These are phyloP conservation scores for Saccharomycopsis sp. DNA, from an alignment of 805 yeast genomes.

Conservation along the genomic window DNA sequence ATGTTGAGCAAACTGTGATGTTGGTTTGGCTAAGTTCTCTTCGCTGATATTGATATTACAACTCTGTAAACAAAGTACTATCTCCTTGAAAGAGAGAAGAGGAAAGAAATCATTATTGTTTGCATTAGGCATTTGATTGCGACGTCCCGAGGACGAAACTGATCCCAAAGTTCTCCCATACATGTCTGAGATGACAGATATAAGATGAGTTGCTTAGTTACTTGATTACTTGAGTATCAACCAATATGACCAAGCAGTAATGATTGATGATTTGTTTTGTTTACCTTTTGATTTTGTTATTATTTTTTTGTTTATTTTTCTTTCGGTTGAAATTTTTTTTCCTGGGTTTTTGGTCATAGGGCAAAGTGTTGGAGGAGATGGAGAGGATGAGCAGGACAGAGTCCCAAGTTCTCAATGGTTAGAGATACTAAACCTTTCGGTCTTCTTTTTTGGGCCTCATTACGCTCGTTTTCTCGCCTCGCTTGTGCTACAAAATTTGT, in stretches of 20 bases:
- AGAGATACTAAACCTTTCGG: no score
- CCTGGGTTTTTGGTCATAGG: no score
- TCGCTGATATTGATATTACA: slow-evolving; percentile 58
- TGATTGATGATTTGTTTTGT: not conserved
- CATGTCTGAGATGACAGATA: not conserved
- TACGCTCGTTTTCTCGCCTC: no score
- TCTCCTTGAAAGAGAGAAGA: slow-evolving; percentile 50
- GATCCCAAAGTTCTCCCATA: not conserved
- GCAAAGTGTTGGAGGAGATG: no score
- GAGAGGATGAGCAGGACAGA: not conserved
- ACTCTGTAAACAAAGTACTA: slow-evolving; percentile 51
- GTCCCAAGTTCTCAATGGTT: no score
- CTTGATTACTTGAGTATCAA: no score
- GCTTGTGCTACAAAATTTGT: no score
- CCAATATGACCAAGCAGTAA: not conserved
- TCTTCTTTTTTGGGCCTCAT: no score
- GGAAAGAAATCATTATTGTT: slow-evolving; percentile 49
- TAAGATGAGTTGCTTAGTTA: no score
- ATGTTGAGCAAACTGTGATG: slow-evolving; percentile 29
- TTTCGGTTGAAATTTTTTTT: no score
- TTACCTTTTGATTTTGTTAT: not conserved
- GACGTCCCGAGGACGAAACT: not conserved
- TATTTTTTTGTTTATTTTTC: not conserved
- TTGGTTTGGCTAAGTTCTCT: slow-evolving; percentile 52
- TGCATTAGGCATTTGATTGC: not conserved